Evolutionary conservation across 2,329 filamentous ascomycete genomes (phyloP), one percentile per base, ranked within the genome.

Genomic region (Exophiala bonariae): DNA sequence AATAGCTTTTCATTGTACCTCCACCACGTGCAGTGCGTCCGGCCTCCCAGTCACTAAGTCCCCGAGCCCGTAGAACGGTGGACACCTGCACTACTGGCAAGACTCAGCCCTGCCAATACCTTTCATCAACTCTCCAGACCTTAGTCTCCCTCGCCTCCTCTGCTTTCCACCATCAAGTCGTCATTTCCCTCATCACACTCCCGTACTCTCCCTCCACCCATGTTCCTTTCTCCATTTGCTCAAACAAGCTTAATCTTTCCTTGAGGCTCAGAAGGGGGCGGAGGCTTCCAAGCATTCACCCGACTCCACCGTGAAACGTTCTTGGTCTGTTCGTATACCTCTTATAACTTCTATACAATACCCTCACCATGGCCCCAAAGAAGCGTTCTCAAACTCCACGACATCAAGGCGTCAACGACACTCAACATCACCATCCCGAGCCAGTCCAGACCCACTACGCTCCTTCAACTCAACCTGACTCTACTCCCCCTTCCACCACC

Each of bases 251-350:
- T 58, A 58, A 55, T 55, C 52, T 57, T 54, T 48, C 22, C 49
- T 49, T 55, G 57, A 58, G 57, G 55, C 57, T 59, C 57, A 55
- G 52, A 55, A 59, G 50, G 57, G 57, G 57, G 57, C 57, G 49
- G 55, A 56, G 57, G 54, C 56, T 52, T 54, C 54, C 54, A 53
- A 54, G 46, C 52, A 52, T 54, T 55, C 33, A 38, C 37, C 20
- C 44, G 52, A 44, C 51, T 52, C 55, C 49, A 53, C 55, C 34
- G 42, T 52, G 53, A 59, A 54, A 57, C 57, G 44, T 52, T 53
- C 44, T 53, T 55, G 47, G 54, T 52, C 47, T 47, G 44, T 50
- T 55, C 54, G 49, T 55, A 52, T 55, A 53, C 32, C 44, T 43
- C 42, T 51, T 55, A 53, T 54, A 52, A 47, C 47, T 51, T 47